Evolutionary conservation across 495 filamentous ascomycete genomes (phyloP).

Genomic region (Neurospora hispaniola): DNA sequence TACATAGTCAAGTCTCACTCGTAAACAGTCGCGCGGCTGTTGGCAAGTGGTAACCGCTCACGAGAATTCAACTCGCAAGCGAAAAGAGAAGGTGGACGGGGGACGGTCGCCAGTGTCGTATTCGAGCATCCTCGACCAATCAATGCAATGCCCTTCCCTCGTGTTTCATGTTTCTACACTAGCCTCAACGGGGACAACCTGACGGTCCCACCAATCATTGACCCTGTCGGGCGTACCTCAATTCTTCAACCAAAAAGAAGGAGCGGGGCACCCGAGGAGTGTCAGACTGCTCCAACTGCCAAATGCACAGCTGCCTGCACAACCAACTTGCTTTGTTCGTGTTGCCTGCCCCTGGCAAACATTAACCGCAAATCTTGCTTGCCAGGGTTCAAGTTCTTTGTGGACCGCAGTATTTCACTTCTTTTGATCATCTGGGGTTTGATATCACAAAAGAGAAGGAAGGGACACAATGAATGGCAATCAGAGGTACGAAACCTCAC

Average conservation of each 20-base stretch:
- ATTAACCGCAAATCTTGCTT: background rate
- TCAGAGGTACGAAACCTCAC: background rate
- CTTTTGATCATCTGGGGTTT: background rate
- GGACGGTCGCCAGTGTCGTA: background rate
- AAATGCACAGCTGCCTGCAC: background rate
- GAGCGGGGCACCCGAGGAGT: background rate
- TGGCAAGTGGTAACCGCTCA: background rate
- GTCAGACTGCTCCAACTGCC: background rate
- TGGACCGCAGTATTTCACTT: background rate
- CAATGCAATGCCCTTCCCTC: background rate
- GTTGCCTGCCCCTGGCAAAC: background rate
- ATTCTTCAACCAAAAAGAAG: background rate
- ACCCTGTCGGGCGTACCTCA: background rate
- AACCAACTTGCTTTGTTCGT: background rate
- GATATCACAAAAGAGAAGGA: background rate
- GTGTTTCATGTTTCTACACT: background rate
- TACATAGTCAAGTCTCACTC: background rate
- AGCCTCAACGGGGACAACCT: background rate
- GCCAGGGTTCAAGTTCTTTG: background rate
- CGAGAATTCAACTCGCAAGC: background rate
- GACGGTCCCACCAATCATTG: background rate
- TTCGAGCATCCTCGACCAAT: background rate
- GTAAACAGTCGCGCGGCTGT: constrained; percentile 2
- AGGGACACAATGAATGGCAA: background rate
- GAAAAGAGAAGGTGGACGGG: background rate